Conservation (phyloP, 352 stramenopile species). For the Pythium rhizo-oryzae region DNA sequence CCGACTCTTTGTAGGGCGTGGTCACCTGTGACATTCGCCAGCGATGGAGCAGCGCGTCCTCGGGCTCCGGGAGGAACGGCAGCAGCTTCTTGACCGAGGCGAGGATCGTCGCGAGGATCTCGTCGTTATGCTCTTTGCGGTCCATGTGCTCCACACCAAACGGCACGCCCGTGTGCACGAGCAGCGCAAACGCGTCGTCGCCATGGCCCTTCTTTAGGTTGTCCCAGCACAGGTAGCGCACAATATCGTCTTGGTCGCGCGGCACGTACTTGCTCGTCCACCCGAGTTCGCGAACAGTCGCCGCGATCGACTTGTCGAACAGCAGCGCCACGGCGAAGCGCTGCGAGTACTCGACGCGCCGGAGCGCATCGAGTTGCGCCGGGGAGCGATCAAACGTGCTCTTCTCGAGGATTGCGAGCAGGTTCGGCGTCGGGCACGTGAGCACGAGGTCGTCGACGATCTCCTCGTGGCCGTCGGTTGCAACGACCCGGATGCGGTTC, state of each 20-base stretch:
- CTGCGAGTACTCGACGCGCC: slow-evolving; percentile 64
- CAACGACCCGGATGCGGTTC: slow-evolving; percentile 47
- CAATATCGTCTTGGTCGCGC: slow-evolving; percentile 53
- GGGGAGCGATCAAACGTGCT: slow-evolving; percentile 40
- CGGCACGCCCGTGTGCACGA: slow-evolving; percentile 69
- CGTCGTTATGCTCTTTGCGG: slow-evolving; percentile 47
- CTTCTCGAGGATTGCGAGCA: slow-evolving; percentile 59
- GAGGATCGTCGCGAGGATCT: slow-evolving; percentile 55
- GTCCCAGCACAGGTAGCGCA: slow-evolving; percentile 83
- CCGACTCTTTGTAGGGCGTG: slow-evolving; percentile 39
- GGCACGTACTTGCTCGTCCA: slow-evolving; percentile 74
- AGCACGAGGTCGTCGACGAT: slow-evolving; percentile 72
- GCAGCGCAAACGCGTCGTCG: slow-evolving; percentile 32
- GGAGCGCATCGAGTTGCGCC: slow-evolving; percentile 38
- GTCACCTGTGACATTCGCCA: slow-evolving; percentile 80
- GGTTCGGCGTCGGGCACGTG: slow-evolving; percentile 64
- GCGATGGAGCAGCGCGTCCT: slow-evolving; percentile 57
- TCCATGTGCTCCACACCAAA: slow-evolving; percentile 70
- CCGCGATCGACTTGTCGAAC: slow-evolving; percentile 48
- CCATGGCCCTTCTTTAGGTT: slow-evolving; percentile 58
- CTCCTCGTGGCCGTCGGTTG: slow-evolving; percentile 43
- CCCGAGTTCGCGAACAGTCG: slow-evolving; percentile 41
- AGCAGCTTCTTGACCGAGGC: slow-evolving; percentile 54
- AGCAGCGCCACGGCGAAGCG: slow-evolving; percentile 68
- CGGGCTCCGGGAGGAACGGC: slow-evolving; percentile 50